phyloP scores from a whole-genome alignment of 805 yeast species.

The Wickerhamiella lipophila region DNA sequence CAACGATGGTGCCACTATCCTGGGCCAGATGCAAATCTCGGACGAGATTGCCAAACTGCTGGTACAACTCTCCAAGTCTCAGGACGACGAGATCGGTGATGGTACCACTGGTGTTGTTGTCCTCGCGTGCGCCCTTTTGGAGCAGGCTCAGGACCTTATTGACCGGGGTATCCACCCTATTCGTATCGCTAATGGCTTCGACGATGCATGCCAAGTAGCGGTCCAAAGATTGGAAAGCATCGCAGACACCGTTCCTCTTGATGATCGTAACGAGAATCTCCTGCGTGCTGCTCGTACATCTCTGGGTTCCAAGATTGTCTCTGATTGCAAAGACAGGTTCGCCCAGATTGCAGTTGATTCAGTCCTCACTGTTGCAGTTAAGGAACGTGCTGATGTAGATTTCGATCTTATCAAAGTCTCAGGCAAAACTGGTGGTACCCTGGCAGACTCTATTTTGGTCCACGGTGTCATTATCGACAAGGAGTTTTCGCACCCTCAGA shows the following conservation, averaged over 20 bases:
- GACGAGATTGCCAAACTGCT: slow-evolving; percentile 90
- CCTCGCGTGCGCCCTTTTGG: slow-evolving; percentile 83
- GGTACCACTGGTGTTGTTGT: slow-evolving; percentile 99
- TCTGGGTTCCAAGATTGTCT: slow-evolving; percentile 87
- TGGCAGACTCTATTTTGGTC: slow-evolving; percentile 72
- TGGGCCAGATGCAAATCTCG: slow-evolving; percentile 90
- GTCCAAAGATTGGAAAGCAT: slow-evolving; percentile 58
- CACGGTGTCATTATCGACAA: slow-evolving; percentile 90
- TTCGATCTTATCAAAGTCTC: slow-evolving; percentile 92
- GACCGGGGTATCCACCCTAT: slow-evolving; percentile 97
- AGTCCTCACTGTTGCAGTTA: slow-evolving; percentile 81
- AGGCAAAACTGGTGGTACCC: slow-evolving; percentile 89
- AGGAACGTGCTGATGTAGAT: slow-evolving; percentile 87
- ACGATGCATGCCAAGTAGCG: slow-evolving; percentile 91
- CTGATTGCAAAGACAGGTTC: slow-evolving; percentile 84
- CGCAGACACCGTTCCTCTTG: slow-evolving; percentile 54
- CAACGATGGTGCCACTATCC: slow-evolving; percentile 95
- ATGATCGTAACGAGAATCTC: slow-evolving; percentile 36
- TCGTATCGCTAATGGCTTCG: slow-evolving; percentile 92
- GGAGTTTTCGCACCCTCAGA: slow-evolving; percentile 96
- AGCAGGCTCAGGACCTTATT: slow-evolving; percentile 86
- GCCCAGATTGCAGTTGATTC: slow-evolving; percentile 97
- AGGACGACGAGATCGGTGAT: slow-evolving; percentile 97
- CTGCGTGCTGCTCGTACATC: slow-evolving; percentile 91
- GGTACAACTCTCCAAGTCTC: slow-evolving; percentile 87